A percentile compares a stretch with the other conserved stretches of the same genome.
Evolutionary conservation across 352 stramenopile species (phyloP).

Genomic region (Pythium biforme): DNA sequence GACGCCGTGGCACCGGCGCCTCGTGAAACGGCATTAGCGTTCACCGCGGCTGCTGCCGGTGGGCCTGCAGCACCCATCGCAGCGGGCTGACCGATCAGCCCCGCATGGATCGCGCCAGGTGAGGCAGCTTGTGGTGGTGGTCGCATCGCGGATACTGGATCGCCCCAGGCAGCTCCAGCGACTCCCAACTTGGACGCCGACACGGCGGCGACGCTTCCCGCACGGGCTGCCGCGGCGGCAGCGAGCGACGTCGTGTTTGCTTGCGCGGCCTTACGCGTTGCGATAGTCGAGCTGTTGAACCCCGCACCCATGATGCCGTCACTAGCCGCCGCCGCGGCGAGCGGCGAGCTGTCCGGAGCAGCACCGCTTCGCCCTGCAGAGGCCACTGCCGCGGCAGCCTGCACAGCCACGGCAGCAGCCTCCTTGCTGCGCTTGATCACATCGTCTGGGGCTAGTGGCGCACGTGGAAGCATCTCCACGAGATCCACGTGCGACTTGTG

Average conservation of each 20-base stretch:
- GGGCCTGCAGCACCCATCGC: conserved; percentile 1
- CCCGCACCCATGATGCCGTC: conserved; percentile 52
- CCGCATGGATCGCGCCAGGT: conserved; percentile 6
- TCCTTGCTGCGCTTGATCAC: conserved; percentile 88
- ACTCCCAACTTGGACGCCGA: conserved; percentile 10
- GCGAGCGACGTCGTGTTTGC: conserved; percentile 8
- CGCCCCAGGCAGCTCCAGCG: conserved; percentile 11
- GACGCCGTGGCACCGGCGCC: neutral
- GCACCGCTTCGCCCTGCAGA: conserved; percentile 35
- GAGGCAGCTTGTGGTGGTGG: conserved; percentile 5
- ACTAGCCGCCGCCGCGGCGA: conserved; percentile 52
- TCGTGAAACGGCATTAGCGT: neutral
- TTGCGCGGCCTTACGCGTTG: conserved; percentile 18
- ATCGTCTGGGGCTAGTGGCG: conserved; percentile 65
- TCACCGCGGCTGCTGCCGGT: neutral
- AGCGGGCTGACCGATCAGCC: conserved; percentile 1
- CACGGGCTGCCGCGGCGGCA: neutral
- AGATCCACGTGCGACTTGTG: conserved; percentile 85
- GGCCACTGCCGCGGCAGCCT: conserved; percentile 66
- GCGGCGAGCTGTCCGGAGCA: conserved; percentile 32
- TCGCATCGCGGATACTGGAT: conserved; percentile 12
- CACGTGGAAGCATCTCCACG: conserved; percentile 53
- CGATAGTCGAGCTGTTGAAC: conserved; percentile 36
- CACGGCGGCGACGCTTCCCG: neutral
- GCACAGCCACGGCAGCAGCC: conserved; percentile 65